Percentiles rank a stretch among this genome's conserved stretches.
phyloP scores from a whole-genome alignment of 768 basidiomycete genomes.

The Multifurca ochricompacta region DNA sequence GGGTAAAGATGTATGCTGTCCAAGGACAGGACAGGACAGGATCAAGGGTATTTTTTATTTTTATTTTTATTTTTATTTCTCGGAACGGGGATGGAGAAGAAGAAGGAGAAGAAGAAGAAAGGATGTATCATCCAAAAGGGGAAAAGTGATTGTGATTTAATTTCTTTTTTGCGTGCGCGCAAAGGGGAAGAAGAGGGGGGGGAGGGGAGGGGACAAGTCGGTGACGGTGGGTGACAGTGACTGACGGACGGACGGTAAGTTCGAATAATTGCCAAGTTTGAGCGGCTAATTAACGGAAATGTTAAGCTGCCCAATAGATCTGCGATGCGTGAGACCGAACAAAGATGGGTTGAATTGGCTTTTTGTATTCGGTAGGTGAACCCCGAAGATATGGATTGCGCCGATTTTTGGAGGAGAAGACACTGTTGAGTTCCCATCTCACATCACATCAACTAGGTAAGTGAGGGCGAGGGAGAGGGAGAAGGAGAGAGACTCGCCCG shows the following conservation, averaged over 20 bases:
- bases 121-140: too few species aligned
- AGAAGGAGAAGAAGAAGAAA: not conserved
- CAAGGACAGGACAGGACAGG: slow-evolving; percentile 7
- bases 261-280: slow-evolving; percentile 12
- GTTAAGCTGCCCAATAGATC: slow-evolving; percentile 20
- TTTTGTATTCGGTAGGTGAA: slow-evolving; percentile 15
- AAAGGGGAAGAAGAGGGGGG: slow-evolving; percentile 9
- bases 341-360: slow-evolving; percentile 19
- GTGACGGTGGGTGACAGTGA: slow-evolving; percentile 15
- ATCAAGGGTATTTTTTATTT: too few species aligned
- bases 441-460: slow-evolving; percentile 7
- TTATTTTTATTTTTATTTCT: too few species aligned
- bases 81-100: slow-evolving; percentile 17
- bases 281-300: slow-evolving; percentile 20
- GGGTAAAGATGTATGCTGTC: slow-evolving; percentile 10
- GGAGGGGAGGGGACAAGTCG: too few species aligned
- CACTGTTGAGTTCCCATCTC: slow-evolving; percentile 14
- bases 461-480: too few species aligned
- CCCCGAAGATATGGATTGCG: slow-evolving; percentile 15
- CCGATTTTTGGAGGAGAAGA: slow-evolving; percentile 12
- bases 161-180: too few species aligned
- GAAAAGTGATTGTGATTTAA: slow-evolving; percentile 19
- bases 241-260: too few species aligned
- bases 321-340: slow-evolving; percentile 17
- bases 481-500: too few species aligned